Evolutionary conservation across 257 asterid species (phyloP).

Genomic region (Solanum rostratum): DNA sequence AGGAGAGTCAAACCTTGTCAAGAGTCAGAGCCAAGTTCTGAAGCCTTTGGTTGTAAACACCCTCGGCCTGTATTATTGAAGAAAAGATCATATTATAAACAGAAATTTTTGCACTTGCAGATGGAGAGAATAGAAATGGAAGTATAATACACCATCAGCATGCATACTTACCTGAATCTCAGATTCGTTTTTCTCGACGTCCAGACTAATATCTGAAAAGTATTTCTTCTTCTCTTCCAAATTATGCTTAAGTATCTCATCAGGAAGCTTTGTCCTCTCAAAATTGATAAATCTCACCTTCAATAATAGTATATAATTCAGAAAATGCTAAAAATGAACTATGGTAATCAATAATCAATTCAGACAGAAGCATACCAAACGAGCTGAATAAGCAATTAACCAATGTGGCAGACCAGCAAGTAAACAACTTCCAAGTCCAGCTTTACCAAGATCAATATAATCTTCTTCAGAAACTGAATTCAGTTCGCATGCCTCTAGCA

Average conservation of each 20-base stretch:
- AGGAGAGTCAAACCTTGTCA: slow-evolving; percentile 54
- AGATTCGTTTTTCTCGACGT: slow-evolving; percentile 87
- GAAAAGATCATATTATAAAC: not conserved
- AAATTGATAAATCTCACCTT: slow-evolving; percentile 96
- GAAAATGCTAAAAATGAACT: not conserved
- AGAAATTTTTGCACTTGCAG: not conserved
- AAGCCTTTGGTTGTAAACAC: slow-evolving; percentile 93
- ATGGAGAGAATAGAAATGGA: not conserved
- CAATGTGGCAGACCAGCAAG: slow-evolving; percentile 98
- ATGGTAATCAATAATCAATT: not conserved
- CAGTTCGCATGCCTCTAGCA: slow-evolving; percentile 90
- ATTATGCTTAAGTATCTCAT: slow-evolving; percentile 74
- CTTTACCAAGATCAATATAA: slow-evolving; percentile 78
- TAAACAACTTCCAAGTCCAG: slow-evolving; percentile 98
- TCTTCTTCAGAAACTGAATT: slow-evolving; percentile 95
- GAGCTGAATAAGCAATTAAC: slow-evolving; percentile 91
- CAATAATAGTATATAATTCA: slow-evolving; percentile 12
- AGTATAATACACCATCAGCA: not conserved
- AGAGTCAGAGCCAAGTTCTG: slow-evolving; percentile 96
- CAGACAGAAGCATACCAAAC: slow-evolving; percentile 44
- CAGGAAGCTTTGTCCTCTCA: slow-evolving; percentile 89
- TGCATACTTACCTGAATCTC: slow-evolving; percentile 69
- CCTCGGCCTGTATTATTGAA: slow-evolving; percentile 69
- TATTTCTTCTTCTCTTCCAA: slow-evolving; percentile 87
- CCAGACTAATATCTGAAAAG: slow-evolving; percentile 69